phyloP scores from a whole-genome alignment of 2,329 filamentous ascomycete species.

The Alternaria arbusti region DNA sequence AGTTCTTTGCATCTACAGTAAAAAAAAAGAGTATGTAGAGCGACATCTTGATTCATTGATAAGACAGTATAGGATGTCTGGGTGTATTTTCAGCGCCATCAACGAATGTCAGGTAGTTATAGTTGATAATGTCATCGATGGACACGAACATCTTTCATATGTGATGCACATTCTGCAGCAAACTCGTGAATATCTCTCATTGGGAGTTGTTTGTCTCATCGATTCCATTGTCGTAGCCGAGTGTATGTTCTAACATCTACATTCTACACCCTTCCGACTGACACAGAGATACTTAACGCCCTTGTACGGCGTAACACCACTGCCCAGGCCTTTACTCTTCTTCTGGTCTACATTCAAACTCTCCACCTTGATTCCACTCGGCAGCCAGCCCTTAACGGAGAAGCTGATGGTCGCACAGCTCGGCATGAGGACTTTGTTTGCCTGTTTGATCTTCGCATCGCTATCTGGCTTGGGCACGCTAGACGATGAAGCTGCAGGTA shows the following conservation, averaged over 20 bases:
- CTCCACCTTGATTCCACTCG: slow-evolving; percentile 69
- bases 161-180: neutral
- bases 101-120: neutral
- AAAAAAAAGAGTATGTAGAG: neutral
- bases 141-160: neutral
- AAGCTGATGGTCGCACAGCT: slow-evolving; percentile 56
- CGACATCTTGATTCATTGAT: neutral
- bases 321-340: slow-evolving; percentile 83
- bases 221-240: neutral
- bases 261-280: slow-evolving; percentile 62
- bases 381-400: slow-evolving; percentile 67
- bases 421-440: slow-evolving; percentile 60
- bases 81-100: neutral
- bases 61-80: neutral
- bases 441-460: slow-evolving; percentile 64
- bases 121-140: neutral
- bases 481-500: neutral
- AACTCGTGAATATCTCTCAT: neutral
- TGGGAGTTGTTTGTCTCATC: neutral
- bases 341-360: slow-evolving; percentile 70
- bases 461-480: slow-evolving; percentile 37
- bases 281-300: slow-evolving; percentile 95
- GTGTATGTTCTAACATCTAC: slow-evolving; percentile 28
- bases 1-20: neutral
- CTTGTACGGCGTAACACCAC: slow-evolving; percentile 93